These are phyloP conservation scores for Tephrocybe sp. DNA, from an alignment of 768 basidiomycete species.

Conservation along the genomic window DNA sequence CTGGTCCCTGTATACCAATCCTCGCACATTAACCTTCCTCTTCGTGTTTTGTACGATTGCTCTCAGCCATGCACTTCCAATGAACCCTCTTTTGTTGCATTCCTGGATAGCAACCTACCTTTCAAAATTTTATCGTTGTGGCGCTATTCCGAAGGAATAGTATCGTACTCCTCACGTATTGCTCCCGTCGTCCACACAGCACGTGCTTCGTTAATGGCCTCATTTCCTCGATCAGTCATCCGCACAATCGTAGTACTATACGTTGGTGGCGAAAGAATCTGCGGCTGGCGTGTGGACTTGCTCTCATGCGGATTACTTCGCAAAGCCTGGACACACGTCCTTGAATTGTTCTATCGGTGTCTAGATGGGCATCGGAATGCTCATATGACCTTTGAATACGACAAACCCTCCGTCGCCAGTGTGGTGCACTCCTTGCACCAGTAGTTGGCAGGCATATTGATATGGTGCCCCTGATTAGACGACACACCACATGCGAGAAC, in stretches of 20 bases:
- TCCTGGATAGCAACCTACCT: not conserved
- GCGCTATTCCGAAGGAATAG: not conserved
- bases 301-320: slow-evolving; percentile 9
- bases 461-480: too few species aligned
- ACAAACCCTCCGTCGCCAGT: not conserved
- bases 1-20: not conserved
- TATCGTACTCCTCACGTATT: not conserved
- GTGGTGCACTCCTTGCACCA: too few species aligned
- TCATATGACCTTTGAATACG: not conserved
- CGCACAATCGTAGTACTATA: too few species aligned
- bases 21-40: not conserved
- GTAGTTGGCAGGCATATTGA: too few species aligned
- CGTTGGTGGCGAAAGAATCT: not conserved
- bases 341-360: slow-evolving; percentile 2
- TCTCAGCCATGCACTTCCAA: not conserved
- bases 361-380: not conserved
- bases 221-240: not conserved
- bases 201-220: too few species aligned
- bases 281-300: slow-evolving; percentile 2
- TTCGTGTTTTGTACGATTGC: not conserved
- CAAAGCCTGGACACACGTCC: slow-evolving; percentile 9
- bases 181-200: not conserved
- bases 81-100: not conserved
- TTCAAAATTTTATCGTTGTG: not conserved
- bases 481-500: too few species aligned